Evolutionary conservation across 1,284 basidiomycete species (phyloP).

Genomic region (Ceratobasidium sp.): DNA sequence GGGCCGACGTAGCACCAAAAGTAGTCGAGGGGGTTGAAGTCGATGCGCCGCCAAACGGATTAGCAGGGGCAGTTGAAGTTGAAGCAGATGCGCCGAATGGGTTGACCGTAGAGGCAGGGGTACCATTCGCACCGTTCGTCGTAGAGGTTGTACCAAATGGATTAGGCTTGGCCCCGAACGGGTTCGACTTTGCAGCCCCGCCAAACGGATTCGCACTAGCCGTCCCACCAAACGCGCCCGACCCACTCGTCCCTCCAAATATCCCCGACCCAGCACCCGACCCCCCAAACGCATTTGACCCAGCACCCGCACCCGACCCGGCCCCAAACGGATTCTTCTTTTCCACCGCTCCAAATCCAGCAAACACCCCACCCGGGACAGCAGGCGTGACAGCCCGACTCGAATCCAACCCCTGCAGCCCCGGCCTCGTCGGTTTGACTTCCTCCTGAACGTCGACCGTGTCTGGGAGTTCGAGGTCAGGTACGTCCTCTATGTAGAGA

Average conservation of each 20-base stretch:
- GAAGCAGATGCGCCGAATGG: not conserved
- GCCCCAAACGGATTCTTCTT: conserved; percentile 11
- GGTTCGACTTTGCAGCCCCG: not conserved
- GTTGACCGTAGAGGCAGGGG: not conserved
- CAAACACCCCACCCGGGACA: not conserved
- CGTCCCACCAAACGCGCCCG: not conserved
- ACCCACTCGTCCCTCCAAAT: not conserved
- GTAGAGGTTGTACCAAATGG: not conserved
- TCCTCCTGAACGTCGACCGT: conserved; percentile 11
- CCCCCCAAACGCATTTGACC: not conserved
- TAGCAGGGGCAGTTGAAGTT: not conserved
- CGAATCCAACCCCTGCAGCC: not conserved
- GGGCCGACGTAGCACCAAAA: not conserved
- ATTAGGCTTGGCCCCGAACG: not conserved
- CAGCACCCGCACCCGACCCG: not conserved
- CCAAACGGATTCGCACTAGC: conserved; percentile 4
- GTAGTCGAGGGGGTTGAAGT: not conserved
- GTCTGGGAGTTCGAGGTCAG: conserved; percentile 11
- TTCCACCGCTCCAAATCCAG: conserved; percentile 13
- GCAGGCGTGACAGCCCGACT: not conserved
- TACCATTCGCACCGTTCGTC: too few species aligned
- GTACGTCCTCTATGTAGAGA: conserved; percentile 11
- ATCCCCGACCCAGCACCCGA: not conserved
- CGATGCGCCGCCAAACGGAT: not conserved
- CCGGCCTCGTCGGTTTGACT: not conserved